Base-by-base conservation (phyloP, 148 eudicot species). In the Limonium bicolor region DNA sequence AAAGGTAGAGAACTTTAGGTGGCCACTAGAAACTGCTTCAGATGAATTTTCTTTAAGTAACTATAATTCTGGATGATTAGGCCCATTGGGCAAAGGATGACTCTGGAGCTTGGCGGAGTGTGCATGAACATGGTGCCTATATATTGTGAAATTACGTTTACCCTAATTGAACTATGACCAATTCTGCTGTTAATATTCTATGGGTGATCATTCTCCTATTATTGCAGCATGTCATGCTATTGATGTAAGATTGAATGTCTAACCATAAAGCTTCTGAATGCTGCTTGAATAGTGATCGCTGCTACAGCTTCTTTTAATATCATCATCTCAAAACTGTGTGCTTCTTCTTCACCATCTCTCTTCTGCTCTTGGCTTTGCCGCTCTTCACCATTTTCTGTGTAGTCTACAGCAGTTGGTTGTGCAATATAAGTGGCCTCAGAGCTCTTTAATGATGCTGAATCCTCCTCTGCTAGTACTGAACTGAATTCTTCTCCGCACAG, bases 401-500 rank as follows among this genome's bases (percentile, higher is more conserved):
- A 66, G 13, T 47, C 40, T 13, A 51, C 50, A 13, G 36, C 35
- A 50, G 54, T 3, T 3, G 74, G 73, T 33, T 77, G 93, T 17
- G 68, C 68, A 16, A 81, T 81, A n/a, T n/a, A n/a, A 20, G 76
- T 73, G 9, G 59, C 69, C 56, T 80, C 85, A 12, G 85, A 84
- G 61, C 71, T 71, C 45, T 36, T 76, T 12, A 73, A 46, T 29
- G 88, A 79, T 17, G 70, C 70, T 24, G 79, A 66, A 61, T 76
- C 95, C 56, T 80, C 82, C 46, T 68, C 85, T 29, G 72, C 79
- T 37, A 62, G 38, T 21, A 69, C 71, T 16, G 95, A 85, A 50
- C 56, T 67, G 18, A 66, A 36, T 25, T 77, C 82, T 55, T 77
- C 86, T 13, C 90, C 95, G 51, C 86, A 80, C 20, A 85, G 63